Conservation (phyloP, 1,284 basidiomycete genomes). For the Apiotrichum siamense region DNA sequence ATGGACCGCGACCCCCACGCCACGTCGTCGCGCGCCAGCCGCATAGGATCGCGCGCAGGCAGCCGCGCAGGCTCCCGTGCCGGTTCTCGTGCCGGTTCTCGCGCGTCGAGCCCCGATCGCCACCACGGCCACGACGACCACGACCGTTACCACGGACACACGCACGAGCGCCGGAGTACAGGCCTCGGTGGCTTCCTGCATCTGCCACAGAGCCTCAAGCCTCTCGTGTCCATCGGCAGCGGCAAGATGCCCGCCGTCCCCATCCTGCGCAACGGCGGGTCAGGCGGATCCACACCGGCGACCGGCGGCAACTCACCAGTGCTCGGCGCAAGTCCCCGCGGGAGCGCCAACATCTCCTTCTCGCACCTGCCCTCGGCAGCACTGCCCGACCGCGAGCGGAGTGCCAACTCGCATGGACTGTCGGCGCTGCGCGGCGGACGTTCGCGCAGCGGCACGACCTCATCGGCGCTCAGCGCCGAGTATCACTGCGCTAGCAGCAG, state of each 20-base stretch:
- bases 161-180: not conserved
- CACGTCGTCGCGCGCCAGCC: slow-evolving; percentile 13
- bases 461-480: not conserved
- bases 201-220: slow-evolving; percentile 18
- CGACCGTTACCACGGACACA: not conserved
- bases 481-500: too few relatives aligned
- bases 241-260: slow-evolving; percentile 17
- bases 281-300: not conserved
- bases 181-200: slow-evolving; percentile 19
- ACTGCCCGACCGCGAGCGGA: not conserved
- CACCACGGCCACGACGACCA: slow-evolving; percentile 4
- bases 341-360: slow-evolving; percentile 12
- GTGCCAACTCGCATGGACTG: not conserved
- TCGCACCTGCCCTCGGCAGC: slow-evolving; percentile 13
- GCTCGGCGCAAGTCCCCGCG: not conserved
- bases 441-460: slow-evolving; percentile 4
- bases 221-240: slow-evolving; percentile 6
- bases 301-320: not conserved
- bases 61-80: slow-evolving; percentile 47
- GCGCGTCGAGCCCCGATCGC: slow-evolving; percentile 49
- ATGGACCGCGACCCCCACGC: not conserved
- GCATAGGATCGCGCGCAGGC: slow-evolving; percentile 33
- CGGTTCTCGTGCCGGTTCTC: slow-evolving; percentile 50
- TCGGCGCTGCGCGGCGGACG: too few relatives aligned
- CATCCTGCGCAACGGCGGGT: slow-evolving; percentile 13